phyloP scores from a whole-genome alignment of 1,139 yeast species.

The Debaryomyces singareniensis region DNA sequence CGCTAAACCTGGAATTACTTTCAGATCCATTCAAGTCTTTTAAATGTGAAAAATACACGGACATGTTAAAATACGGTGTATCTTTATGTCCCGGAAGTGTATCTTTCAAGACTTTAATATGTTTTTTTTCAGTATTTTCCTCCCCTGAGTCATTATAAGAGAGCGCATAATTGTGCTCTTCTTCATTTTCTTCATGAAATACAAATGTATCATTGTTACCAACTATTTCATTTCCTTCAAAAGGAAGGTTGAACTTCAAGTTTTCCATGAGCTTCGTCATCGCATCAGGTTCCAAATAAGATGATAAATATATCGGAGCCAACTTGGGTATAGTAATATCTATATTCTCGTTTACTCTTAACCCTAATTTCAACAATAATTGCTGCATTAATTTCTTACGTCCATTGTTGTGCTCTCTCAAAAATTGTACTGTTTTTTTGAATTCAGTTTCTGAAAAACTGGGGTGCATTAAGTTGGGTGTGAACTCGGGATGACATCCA shows the following conservation, averaged over 20 bases:
- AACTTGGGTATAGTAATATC: conserved; percentile 53
- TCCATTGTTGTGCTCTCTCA: conserved; percentile 37
- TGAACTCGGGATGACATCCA: conserved; percentile 89
- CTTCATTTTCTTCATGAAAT: conserved; percentile 28
- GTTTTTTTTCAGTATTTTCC: conserved; percentile 45
- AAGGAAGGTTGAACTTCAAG: conserved; percentile 36
- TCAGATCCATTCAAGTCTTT: conserved; percentile 19
- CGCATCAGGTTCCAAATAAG: conserved; percentile 19
- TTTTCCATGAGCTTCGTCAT: conserved; percentile 20
- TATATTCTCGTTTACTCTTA: conserved; percentile 53
- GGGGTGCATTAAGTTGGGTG: conserved; percentile 43
- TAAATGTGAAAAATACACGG: conserved; percentile 46
- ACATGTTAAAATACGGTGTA: conserved; percentile 72
- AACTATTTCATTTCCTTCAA: conserved; percentile 36
- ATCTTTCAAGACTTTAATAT: conserved; percentile 37
- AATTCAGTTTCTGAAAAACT: conserved; percentile 16
- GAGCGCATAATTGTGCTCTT: conserved; percentile 13
- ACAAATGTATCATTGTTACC: conserved; percentile 52
- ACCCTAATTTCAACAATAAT: conserved; percentile 54
- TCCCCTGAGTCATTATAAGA: conserved; percentile 15
- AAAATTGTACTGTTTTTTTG: conserved; percentile 25
- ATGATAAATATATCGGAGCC: conserved; percentile 53
- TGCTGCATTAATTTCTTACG: conserved; percentile 53
- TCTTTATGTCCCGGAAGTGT: conserved; percentile 38
- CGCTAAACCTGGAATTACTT: conserved; percentile 16